Base-by-base conservation (phyloP, 2,329 filamentous ascomycete genomes). In the Claviceps humidiphila region DNA sequence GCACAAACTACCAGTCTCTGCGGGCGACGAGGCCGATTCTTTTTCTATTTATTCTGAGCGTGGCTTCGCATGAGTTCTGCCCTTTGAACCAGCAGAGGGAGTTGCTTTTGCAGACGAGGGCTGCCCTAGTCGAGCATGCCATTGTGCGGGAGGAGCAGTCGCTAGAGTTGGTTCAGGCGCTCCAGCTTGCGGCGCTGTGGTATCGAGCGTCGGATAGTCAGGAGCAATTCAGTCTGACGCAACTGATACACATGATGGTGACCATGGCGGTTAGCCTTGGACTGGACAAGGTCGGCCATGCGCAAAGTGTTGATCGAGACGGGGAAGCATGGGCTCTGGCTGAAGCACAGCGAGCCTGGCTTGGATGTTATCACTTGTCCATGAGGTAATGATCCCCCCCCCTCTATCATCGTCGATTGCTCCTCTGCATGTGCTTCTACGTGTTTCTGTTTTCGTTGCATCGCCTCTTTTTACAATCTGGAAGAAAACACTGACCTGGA, bases 11-110 rank as follows among this genome's bases (percentile, higher is more conserved):
- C 4, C 46, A 52, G 14, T 45, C 22, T 17, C n/a, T 52, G 51
- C 37, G 51, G 17, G 51, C 45, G 24, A 52, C 51, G 41, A 52
- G n/a, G 26, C 51, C 51, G 11, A 34, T 52, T 17, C 51, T 52
- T 17, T 45, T 49, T 14, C 46, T 52, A 11, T 43, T 41, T 9
- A 52, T 52, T 38, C 40, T 52, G 30, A 52, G 51, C 34, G 51
- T 49, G 5, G 38, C 51, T n/a, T 30, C 51, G 4, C 13, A 11
- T 13, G 46, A 17, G 6, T 45, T 22, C n/a, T 52, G 51, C 16
- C 16, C 46, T 9, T 20, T 16, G 13, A 41, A 40, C 3, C 41
- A 52, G 34, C 51, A 52, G 30, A 26, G 20, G 5, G 26, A 52
- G 7, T 22, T 52, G 26, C 34, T 43, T 22, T 34, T 41, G 16